phyloP scores from a whole-genome alignment of 129 eudicot species.

The Logfia minima region DNA sequence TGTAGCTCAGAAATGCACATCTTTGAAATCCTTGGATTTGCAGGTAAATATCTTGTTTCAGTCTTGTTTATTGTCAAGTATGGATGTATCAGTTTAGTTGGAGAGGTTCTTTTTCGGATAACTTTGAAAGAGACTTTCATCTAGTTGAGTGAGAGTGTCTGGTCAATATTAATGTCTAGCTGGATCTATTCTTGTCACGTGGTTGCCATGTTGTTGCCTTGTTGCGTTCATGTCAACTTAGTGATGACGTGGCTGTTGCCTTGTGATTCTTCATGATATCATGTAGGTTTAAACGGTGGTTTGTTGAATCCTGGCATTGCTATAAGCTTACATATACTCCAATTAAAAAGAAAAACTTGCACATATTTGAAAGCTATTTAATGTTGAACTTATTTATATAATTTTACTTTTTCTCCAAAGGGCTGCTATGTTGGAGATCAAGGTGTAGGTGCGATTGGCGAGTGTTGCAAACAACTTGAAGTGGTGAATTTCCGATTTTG shows the following conservation, averaged over 20 bases:
- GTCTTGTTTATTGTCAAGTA: neutral
- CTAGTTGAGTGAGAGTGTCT: neutral
- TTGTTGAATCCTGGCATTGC: neutral
- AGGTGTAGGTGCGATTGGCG: conserved; percentile 9
- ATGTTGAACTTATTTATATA: neutral
- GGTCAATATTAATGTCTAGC: neutral
- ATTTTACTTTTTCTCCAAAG: neutral
- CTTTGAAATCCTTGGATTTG: conserved; percentile 12
- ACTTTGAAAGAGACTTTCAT: neutral
- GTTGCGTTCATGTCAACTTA: neutral
- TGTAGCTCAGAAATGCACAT: conserved; percentile 2
- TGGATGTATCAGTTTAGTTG: neutral
- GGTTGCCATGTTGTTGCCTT: neutral
- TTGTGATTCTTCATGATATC: neutral
- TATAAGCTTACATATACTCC: neutral
- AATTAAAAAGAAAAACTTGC: neutral
- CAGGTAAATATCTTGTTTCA: neutral
- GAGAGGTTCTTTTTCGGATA: neutral
- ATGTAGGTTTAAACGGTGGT: neutral
- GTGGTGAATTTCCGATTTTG: neutral
- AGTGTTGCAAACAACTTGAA: conserved; percentile 19
- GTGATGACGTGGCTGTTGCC: neutral
- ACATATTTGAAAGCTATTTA: neutral
- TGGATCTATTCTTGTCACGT: neutral
- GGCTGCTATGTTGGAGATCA: conserved; percentile 21